phyloP scores from a whole-genome alignment of 1,139 yeast species.

The Sugiyamaella grinbergsii region DNA sequence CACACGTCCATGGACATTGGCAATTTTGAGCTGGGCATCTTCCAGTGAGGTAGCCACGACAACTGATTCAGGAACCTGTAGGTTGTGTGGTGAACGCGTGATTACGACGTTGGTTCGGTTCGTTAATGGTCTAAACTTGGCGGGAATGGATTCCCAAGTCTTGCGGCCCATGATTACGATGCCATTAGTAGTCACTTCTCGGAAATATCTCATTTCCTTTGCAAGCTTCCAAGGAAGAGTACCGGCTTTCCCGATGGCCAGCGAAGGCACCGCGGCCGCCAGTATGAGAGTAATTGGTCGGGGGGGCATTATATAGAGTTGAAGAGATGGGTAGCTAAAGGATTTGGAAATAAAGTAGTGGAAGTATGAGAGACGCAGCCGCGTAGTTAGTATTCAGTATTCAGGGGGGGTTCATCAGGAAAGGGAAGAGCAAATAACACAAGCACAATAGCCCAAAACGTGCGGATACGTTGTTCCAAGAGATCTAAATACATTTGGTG shows the following conservation, averaged over 20 bases:
- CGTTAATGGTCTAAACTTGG: conserved; percentile 78
- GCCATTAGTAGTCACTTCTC: conserved; percentile 68
- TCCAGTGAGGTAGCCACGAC: conserved; percentile 52
- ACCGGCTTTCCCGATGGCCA: conserved; percentile 86
- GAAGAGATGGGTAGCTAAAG: no score
- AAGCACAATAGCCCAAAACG: no score
- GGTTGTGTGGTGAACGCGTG: conserved; percentile 49
- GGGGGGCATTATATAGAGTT: not conserved
- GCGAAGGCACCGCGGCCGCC: conserved; percentile 77
- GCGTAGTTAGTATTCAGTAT: no score
- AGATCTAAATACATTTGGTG: no score
- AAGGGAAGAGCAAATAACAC: no score
- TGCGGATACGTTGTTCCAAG: no score
- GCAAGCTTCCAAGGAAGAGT: conserved; percentile 84
- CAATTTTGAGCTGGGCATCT: conserved; percentile 44
- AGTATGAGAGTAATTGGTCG: conserved; percentile 53
- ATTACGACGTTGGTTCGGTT: conserved; percentile 74
- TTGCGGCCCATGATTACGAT: conserved; percentile 96
- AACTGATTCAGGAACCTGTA: conserved; percentile 40
- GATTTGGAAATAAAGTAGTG: no score
- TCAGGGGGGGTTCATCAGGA: no score
- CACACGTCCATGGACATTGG: conserved; percentile 44
- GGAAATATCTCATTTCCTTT: conserved; percentile 84
- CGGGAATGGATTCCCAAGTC: conserved; percentile 95
- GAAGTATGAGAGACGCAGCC: no score